phyloP scores from a whole-genome alignment of 805 yeast species.

The Saccharomycopsis microspora region DNA sequence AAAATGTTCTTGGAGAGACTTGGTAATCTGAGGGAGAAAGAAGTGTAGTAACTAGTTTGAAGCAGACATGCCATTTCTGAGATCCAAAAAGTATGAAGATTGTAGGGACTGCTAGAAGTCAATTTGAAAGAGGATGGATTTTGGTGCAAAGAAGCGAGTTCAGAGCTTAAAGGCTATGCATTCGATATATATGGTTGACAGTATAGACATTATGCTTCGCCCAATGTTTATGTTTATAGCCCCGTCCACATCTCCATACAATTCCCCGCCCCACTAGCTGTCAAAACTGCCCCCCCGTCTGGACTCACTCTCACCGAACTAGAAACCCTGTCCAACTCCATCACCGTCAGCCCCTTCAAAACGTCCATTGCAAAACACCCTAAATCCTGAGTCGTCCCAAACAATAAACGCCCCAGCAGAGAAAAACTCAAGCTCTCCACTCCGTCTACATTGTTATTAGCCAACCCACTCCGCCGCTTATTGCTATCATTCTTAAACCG shows the following conservation, averaged over 20 bases:
- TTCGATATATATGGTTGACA: not conserved
- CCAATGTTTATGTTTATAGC: not conserved
- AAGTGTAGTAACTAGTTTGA: no score
- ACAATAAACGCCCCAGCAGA: slow-evolving; percentile 60
- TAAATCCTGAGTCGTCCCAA: slow-evolving; percentile 64
- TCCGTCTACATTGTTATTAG: slow-evolving; percentile 37
- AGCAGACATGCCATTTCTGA: no score
- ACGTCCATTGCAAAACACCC: slow-evolving; percentile 75
- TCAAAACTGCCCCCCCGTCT: slow-evolving; percentile 67
- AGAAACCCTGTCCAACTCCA: slow-evolving; percentile 52
- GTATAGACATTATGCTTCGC: not conserved
- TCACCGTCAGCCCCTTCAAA: slow-evolving; percentile 52
- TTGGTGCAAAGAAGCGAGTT: no score
- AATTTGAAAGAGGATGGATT: no score
- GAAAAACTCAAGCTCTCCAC: slow-evolving; percentile 66
- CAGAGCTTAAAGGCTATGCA: no score
- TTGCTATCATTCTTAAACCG: slow-evolving; percentile 1
- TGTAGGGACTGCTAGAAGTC: no score
- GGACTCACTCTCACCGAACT: slow-evolving; percentile 58
- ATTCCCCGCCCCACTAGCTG: slow-evolving; percentile 67
- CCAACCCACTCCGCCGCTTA: slow-evolving; percentile 16
- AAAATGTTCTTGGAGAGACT: no score
- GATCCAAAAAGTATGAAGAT: no score
- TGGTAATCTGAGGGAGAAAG: no score
- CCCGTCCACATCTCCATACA: slow-evolving; percentile 55